Percentiles rank a stretch among this genome's conserved stretches.
Evolutionary conservation across 305 asterid species (phyloP).

Genomic region (Fraxinus albicans): DNA sequence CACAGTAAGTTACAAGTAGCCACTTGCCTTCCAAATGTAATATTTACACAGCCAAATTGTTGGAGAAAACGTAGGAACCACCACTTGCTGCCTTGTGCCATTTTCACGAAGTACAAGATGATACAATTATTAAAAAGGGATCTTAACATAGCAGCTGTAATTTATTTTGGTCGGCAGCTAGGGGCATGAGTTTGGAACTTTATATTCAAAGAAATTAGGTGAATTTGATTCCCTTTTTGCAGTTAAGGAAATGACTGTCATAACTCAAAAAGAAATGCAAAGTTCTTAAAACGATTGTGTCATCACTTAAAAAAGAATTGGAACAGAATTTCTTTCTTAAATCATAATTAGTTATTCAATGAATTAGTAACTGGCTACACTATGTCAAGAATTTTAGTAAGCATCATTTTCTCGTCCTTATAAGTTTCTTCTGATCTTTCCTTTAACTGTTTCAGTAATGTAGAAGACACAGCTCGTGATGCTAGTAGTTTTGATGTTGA

Average conservation of each 20-base stretch:
- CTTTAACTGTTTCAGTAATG: conserved; percentile 54
- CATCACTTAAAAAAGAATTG: conserved; percentile 11
- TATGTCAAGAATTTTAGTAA: conserved; percentile 5
- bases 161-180: conserved; percentile 10
- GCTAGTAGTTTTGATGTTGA: conserved; percentile 85
- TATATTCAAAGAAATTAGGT: background rate
- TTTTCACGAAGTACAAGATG: conserved; percentile 5
- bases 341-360: background rate
- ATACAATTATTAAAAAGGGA: conserved; percentile 6
- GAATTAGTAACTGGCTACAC: conserved; percentile 2
- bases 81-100: conserved; percentile 11
- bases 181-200: conserved; percentile 8
- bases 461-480: conserved; percentile 94
- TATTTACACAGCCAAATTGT: conserved; percentile 6
- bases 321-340: background rate
- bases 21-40: conserved; percentile 18
- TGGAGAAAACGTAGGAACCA: conserved; percentile 20
- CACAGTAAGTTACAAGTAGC: conserved; percentile 66
- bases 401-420: conserved; percentile 16
- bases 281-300: background rate
- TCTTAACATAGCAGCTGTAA: conserved; percentile 1
- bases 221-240: background rate
- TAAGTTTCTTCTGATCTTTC: background rate
- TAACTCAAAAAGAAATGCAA: background rate
- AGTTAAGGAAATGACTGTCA: background rate